Percentiles rank a stretch among this genome's conserved stretches.
Evolutionary conservation across 208 protist genomes (phyloP).

Genomic region (Acanthamoeba culbertsoni): DNA sequence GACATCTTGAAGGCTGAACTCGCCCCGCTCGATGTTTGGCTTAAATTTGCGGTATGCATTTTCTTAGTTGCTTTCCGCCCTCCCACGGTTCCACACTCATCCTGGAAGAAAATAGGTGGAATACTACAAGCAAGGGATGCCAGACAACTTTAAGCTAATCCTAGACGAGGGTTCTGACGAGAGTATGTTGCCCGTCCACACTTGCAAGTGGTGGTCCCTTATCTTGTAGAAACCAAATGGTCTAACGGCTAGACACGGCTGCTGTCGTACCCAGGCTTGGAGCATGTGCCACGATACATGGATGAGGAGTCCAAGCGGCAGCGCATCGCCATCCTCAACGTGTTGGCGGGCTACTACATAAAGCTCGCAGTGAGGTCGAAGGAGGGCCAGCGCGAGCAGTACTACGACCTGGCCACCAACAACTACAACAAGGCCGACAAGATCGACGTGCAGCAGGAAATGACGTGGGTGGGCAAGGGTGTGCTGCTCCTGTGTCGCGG

Average conservation of each 20-base stretch:
- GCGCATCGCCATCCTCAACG: slow-evolving; percentile 70
- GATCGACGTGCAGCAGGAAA: slow-evolving; percentile 56
- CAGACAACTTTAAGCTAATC: slow-evolving; percentile 56
- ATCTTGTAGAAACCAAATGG: too few species aligned
- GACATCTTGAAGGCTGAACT: slow-evolving; percentile 28
- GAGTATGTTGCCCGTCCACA: neutral
- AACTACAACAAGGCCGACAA: slow-evolving; percentile 65
- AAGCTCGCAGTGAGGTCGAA: slow-evolving; percentile 25
- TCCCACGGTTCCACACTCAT: too few species aligned
- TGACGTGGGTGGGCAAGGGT: slow-evolving; percentile 66
- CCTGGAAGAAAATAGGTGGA: too few species aligned
- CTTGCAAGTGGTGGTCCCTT: too few species aligned
- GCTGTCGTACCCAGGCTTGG: neutral
- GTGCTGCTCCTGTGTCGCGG: slow-evolving; percentile 54
- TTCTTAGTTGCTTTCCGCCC: too few species aligned
- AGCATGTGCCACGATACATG: slow-evolving; percentile 27
- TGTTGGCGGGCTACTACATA: slow-evolving; percentile 64
- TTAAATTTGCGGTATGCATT: slow-evolving; percentile 23
- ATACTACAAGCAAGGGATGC: slow-evolving; percentile 69
- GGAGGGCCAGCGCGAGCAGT: slow-evolving; percentile 44
- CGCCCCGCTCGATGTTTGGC: slow-evolving; percentile 31
- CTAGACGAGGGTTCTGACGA: neutral
- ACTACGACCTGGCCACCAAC: slow-evolving; percentile 48
- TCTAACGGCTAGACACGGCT: too few species aligned
- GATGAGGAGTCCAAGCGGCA: slow-evolving; percentile 60